Evolutionary conservation across 208 protist species (phyloP).

Genomic region (Cochliopodium minus): DNA sequence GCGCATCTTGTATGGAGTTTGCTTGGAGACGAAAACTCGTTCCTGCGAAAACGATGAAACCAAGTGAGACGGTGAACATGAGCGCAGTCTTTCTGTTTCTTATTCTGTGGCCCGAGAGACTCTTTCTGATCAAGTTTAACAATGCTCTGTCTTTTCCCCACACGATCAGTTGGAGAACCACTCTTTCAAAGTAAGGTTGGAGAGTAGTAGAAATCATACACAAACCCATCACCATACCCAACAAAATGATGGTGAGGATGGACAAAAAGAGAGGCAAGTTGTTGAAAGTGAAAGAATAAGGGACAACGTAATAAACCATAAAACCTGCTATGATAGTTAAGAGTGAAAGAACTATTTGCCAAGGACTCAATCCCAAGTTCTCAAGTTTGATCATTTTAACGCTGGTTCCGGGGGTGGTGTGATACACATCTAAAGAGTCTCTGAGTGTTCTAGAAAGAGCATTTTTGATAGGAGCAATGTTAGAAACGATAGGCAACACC

Average conservation of each 20-base stretch:
- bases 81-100: slow-evolving; percentile 72
- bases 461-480: slow-evolving; percentile 44
- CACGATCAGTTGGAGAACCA: slow-evolving; percentile 50
- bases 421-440: slow-evolving; percentile 75
- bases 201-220: slow-evolving; percentile 56
- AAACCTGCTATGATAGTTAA: slow-evolving; percentile 65
- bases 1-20: neutral
- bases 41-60: slow-evolving; percentile 61
- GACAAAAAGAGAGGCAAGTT: slow-evolving; percentile 66
- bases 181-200: slow-evolving; percentile 42
- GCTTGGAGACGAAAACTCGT: slow-evolving; percentile 44
- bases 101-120: slow-evolving; percentile 53
- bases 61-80: slow-evolving; percentile 71
- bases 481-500: slow-evolving; percentile 55
- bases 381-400: slow-evolving; percentile 63
- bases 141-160: slow-evolving; percentile 54
- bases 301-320: slow-evolving; percentile 76
- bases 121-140: slow-evolving; percentile 59
- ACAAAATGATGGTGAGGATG: slow-evolving; percentile 57
- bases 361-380: slow-evolving; percentile 54
- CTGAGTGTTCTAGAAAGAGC: slow-evolving; percentile 57
- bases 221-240: slow-evolving; percentile 70
- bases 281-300: slow-evolving; percentile 62
- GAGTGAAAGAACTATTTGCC: slow-evolving; percentile 43
- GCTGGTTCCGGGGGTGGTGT: slow-evolving; percentile 57